Base-by-base conservation (phyloP, 108 stramenopile genomes). In the Epithemia pelagica region DNA sequence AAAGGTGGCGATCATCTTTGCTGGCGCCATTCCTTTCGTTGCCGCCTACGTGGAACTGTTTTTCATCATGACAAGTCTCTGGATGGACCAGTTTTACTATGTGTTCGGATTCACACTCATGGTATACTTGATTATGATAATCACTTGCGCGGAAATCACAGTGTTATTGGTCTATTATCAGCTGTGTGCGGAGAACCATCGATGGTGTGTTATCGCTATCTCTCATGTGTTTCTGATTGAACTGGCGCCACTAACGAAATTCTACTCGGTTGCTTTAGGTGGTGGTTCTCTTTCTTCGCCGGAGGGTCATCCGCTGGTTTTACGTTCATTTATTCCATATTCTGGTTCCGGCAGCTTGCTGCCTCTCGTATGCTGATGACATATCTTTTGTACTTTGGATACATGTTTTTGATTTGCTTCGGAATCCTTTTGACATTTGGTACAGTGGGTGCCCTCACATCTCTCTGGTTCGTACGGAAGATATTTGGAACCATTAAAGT, bases 61-160 rank as follows among this genome's bases (percentile, higher is more conserved):
- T 77, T 99, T 98, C 89, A 99, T 99, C 88, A 91, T 98, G 86
- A 91, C 91, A 51, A 85, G 82, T 60, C 71, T 99, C 73, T 99
- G 98, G 98, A 96, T 99, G 96, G 97, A 97, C 73, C 93, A 96
- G 70, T 99, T 94, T 91, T 99, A 98, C 87, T 98, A 98, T 73
- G 97, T 99, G 61, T 99, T 99, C 80, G 97, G 98, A 27, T 97
- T 99, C 84, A 91, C 96, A 7, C 81, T 99, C 58, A 79, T 92
- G 52, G 97, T 98, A 27, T 97, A 88, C 83, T 27, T 96, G 59
- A 99, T 99, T 71, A 80, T 99, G 31, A 74, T 95, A 46, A 70
- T 97, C 46, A 98, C 96, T 10, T 96, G 96, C 67, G 96, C 96
- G 23, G 97, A 98, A 76, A 90, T 97, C 66, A 92, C 97, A 27